A percentile compares a stretch with the other conserved stretches of the same genome.
phyloP scores from a whole-genome alignment of 2,329 filamentous ascomycete species.

The Colletotrichum sp. region DNA sequence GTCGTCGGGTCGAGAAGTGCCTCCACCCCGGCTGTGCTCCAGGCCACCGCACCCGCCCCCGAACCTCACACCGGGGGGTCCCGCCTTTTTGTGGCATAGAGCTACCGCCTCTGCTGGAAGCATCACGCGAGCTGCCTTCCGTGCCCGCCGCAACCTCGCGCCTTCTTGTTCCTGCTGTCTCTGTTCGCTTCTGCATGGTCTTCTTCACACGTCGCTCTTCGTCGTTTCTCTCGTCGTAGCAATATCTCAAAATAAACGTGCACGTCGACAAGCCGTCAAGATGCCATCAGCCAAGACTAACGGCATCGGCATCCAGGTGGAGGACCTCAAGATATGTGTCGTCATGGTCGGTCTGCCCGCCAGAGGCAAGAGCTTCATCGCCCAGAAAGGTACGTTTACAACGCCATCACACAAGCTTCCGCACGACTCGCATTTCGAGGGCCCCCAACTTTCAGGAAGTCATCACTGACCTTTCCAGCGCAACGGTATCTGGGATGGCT shows the following conservation, averaged over 20 bases:
- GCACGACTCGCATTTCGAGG: neutral
- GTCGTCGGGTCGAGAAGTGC: constrained; percentile 1
- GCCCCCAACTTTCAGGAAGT: no score
- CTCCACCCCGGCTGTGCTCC: neutral
- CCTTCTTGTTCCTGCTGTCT: neutral
- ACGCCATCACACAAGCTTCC: neutral
- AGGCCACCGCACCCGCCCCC: constrained; percentile 14
- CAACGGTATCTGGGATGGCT: constrained; percentile 97
- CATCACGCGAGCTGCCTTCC: constrained; percentile 21
- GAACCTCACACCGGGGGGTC: constrained; percentile 14
- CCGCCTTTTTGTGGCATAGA: constrained; percentile 11
- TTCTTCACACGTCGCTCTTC: neutral
- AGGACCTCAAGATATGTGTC: constrained; percentile 96
- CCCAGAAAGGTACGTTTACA: constrained; percentile 78
- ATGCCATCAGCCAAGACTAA: constrained; percentile 58
- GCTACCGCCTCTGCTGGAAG: constrained; percentile 8
- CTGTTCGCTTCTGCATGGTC: constrained; percentile 4
- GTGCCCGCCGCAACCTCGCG: neutral
- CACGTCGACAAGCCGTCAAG: constrained; percentile 18
- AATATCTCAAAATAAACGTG: neutral
- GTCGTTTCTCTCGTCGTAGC: constrained; percentile 6
- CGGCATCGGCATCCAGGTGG: constrained; percentile 81
- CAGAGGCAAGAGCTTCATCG: constrained; percentile 95
- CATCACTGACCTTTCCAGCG: constrained; percentile 52
- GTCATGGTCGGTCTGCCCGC: constrained; percentile 98